These are phyloP conservation scores for Arthroderma sp. DNA, from an alignment of 2,329 filamentous ascomycete species.

Conservation along the genomic window DNA sequence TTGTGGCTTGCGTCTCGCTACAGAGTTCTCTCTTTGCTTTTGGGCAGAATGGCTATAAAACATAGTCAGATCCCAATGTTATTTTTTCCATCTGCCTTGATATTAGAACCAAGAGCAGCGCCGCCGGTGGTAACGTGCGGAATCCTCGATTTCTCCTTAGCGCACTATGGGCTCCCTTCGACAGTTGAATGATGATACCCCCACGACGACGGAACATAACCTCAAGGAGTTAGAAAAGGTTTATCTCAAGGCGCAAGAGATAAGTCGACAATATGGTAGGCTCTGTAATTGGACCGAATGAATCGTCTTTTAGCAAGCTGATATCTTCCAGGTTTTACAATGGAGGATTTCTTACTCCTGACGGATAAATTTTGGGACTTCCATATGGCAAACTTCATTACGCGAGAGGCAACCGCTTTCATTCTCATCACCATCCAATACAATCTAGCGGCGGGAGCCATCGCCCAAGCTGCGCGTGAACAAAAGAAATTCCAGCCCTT, in stretches of 20 bases:
- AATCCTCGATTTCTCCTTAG: background rate
- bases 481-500: background rate
- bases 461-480: background rate
- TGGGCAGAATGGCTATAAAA: background rate
- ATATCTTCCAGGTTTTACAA: background rate
- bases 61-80: background rate
- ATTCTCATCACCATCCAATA: slow-evolving; percentile 4
- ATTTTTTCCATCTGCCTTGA: background rate
- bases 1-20: background rate
- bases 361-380: slow-evolving; percentile 3
- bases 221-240: background rate
- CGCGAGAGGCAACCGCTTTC: background rate
- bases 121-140: background rate
- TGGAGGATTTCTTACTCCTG: slow-evolving; percentile 1
- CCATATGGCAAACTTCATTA: background rate
- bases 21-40: background rate
- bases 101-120: background rate
- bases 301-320: background rate
- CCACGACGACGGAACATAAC: background rate
- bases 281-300: background rate
- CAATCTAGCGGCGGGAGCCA: background rate
- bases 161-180: background rate
- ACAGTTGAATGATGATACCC: background rate
- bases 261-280: background rate
- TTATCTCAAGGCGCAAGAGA: background rate